These are phyloP conservation scores for Saccharomycopsis crataegensis DNA, from an alignment of 1,139 yeast species.

Conservation along the genomic window DNA sequence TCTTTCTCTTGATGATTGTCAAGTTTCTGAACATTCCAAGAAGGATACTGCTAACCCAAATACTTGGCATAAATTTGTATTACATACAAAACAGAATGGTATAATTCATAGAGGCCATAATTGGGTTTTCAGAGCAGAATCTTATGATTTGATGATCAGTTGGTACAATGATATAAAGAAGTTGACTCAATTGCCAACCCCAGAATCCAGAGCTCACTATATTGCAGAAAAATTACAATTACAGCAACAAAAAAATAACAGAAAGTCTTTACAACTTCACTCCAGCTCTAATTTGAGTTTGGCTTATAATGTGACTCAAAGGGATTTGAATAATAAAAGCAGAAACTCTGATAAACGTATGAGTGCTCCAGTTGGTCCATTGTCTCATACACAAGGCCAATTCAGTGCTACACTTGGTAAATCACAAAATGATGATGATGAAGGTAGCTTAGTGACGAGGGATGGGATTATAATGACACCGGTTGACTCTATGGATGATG, in stretches of 20 bases:
- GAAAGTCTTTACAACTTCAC: conserved; percentile 7
- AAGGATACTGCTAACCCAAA: conserved; percentile 54
- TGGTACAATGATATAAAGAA: conserved; percentile 79
- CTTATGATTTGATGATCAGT: conserved; percentile 65
- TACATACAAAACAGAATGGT: conserved; percentile 68
- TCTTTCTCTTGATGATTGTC: conserved; percentile 71
- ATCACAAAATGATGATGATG: not conserved
- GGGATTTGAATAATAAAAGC: not conserved
- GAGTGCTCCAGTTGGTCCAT: conserved; percentile 11
- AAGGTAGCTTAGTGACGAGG: conserved; percentile 20
- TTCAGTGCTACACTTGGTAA: conserved; percentile 8
- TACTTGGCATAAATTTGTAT: conserved; percentile 67
- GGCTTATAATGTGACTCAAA: not conserved
- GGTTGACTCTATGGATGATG: conserved; percentile 15
- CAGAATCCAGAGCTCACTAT: conserved; percentile 40
- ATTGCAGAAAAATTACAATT: conserved; percentile 28
- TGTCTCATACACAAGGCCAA: conserved; percentile 1
- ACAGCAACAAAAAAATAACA: conserved; percentile 19
- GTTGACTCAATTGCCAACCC: conserved; percentile 52
- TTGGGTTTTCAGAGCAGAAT: conserved; percentile 86
- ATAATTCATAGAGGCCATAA: conserved; percentile 71
- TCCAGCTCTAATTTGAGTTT: conserved; percentile 6
- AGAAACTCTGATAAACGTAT: conserved; percentile 14
- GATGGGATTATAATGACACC: conserved; percentile 20
- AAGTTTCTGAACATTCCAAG: conserved; percentile 73